phyloP scores from a whole-genome alignment of 371 early-diverging fungal species.

The Zopfochytrium polystomum region DNA sequence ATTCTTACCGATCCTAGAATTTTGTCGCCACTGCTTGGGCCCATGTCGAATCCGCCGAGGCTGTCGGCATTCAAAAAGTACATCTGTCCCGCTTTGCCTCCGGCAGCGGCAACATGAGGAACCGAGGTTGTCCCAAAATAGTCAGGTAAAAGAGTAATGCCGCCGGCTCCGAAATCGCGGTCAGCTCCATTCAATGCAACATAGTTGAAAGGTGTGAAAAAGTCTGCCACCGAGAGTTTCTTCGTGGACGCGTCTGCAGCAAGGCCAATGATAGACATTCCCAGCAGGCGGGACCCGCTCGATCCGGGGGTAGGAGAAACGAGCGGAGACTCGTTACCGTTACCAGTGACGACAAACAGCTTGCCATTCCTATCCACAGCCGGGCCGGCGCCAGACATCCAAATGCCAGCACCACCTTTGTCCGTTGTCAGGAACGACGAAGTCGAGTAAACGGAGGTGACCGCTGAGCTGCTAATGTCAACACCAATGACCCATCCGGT shows the following conservation, averaged over 20 bases:
- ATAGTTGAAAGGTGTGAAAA: slow-evolving; percentile 15
- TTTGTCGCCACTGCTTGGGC: no score
- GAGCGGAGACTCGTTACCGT: neutral
- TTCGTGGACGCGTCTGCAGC: no score
- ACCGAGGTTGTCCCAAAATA: slow-evolving; percentile 2
- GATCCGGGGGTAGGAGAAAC: neutral
- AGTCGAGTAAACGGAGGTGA: neutral
- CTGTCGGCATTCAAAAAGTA: slow-evolving; percentile 8
- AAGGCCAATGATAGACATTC: no score
- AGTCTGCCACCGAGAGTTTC: no score
- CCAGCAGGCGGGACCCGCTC: neutral
- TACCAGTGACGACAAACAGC: slow-evolving; percentile 8
- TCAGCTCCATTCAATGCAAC: slow-evolving; percentile 9
- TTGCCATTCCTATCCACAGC: slow-evolving; percentile 11
- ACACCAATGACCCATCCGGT: slow-evolving; percentile 17
- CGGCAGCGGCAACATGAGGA: neutral
- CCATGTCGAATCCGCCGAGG: slow-evolving; percentile 15
- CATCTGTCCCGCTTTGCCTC: slow-evolving; percentile 10
- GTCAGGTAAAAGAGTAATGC: slow-evolving; percentile 9
- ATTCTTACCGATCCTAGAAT: no score
- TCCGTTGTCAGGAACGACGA: neutral
- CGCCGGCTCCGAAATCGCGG: slow-evolving; percentile 20
- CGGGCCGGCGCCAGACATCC: slow-evolving; percentile 13
- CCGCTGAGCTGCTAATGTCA: neutral
- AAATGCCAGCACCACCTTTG: slow-evolving; percentile 14